Conservation (phyloP, 306 rosid species). For the Dalbergia cultrata region DNA sequence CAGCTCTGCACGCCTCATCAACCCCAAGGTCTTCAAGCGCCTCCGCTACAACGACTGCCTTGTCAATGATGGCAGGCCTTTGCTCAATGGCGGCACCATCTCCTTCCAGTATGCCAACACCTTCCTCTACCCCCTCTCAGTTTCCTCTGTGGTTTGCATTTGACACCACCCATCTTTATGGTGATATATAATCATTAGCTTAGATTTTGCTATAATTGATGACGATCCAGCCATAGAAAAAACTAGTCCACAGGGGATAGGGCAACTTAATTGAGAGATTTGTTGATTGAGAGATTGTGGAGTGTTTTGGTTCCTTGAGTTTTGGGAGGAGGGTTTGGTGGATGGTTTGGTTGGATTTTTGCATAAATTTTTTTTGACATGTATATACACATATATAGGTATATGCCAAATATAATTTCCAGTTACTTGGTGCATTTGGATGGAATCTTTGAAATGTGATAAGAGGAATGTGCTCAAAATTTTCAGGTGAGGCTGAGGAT, state of each 20-base stretch:
- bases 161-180: slow-evolving; percentile 1
- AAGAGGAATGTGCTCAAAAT: slow-evolving; percentile 39
- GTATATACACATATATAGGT: slow-evolving; percentile 54
- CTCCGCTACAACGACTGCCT: slow-evolving; percentile 81
- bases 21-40: slow-evolving; percentile 86
- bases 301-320: neutral
- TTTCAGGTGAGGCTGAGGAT: slow-evolving; percentile 33
- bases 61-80: slow-evolving; percentile 78
- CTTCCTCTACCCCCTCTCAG: slow-evolving; percentile 70
- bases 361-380: slow-evolving; percentile 39
- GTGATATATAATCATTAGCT: neutral
- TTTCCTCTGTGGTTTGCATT: slow-evolving; percentile 64
- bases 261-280: neutral
- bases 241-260: neutral
- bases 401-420: slow-evolving; percentile 15
- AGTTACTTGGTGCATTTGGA: slow-evolving; percentile 37
- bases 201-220: neutral
- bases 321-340: neutral
- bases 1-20: slow-evolving; percentile 84
- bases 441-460: slow-evolving; percentile 37
- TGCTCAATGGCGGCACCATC: slow-evolving; percentile 66
- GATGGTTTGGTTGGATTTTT: neutral
- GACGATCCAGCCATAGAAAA: neutral
- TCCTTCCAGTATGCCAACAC: slow-evolving; percentile 88
- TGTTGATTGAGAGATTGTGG: neutral